A percentile compares a stretch with the other conserved stretches of the same genome.
phyloP scores from a whole-genome alignment of 1,139 yeast species.

The Yamadazyma songkhlaensis region DNA sequence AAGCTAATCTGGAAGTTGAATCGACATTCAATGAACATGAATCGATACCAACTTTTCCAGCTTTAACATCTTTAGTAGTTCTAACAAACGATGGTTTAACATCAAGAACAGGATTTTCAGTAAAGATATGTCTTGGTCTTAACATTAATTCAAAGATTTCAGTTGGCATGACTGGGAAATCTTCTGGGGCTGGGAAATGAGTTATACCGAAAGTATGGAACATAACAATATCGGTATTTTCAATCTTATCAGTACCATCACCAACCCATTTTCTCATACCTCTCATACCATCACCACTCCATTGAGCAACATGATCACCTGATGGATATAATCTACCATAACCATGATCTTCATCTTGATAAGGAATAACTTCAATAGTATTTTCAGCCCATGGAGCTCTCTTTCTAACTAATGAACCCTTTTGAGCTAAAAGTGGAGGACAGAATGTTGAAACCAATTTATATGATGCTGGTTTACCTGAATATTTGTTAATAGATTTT shows the following conservation, averaged over 20 bases:
- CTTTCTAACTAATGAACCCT: conserved; percentile 70
- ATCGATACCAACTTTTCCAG: conserved; percentile 31
- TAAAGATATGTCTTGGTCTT: conserved; percentile 77
- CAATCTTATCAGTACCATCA: conserved; percentile 59
- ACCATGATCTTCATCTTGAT: conserved; percentile 49
- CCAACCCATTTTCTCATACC: conserved; percentile 77
- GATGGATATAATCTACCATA: conserved; percentile 71
- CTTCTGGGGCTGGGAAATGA: conserved; percentile 87
- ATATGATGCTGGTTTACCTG: conserved; percentile 73
- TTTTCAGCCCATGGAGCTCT: conserved; percentile 81
- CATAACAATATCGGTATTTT: conserved; percentile 65
- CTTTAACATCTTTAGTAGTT: conserved; percentile 59
- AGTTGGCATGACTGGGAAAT: conserved; percentile 87
- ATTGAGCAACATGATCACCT: conserved; percentile 76
- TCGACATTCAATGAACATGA: conserved; percentile 38
- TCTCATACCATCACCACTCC: conserved; percentile 70
- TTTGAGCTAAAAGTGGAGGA: conserved; percentile 70
- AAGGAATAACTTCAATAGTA: conserved; percentile 68
- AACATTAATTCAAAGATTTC: conserved; percentile 72
- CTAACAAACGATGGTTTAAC: conserved; percentile 66
- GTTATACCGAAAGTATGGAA: conserved; percentile 85
- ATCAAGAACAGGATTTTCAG: conserved; percentile 73
- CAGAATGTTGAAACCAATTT: conserved; percentile 77
- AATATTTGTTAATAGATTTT: conserved; percentile 58
- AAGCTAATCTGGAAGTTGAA: conserved; percentile 41